Percentiles rank a stretch among this genome's conserved stretches.
Evolutionary conservation across 257 asterid species (phyloP).

Genomic region (Rubia yunnanensis): DNA sequence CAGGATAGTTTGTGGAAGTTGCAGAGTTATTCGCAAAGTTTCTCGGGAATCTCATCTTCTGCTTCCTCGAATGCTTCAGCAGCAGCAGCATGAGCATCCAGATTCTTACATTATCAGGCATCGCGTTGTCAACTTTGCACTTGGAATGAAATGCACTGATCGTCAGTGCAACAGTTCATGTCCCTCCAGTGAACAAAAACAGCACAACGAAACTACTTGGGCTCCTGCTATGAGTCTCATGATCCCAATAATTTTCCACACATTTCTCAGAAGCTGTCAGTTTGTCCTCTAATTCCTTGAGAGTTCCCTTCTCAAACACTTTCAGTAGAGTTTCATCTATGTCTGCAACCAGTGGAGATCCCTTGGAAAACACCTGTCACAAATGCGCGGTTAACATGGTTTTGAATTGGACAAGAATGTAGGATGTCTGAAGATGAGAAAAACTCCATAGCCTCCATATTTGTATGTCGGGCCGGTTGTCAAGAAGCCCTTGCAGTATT

Average conservation of each 20-base stretch:
- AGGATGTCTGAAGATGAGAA: not conserved
- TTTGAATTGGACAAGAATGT: too few species aligned
- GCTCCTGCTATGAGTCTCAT: too few species aligned
- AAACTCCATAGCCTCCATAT: conserved; percentile 32
- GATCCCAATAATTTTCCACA: too few species aligned
- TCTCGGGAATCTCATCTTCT: conserved; percentile 4
- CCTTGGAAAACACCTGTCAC: conserved; percentile 31
- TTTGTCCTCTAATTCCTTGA: conserved; percentile 21
- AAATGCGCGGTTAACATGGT: not conserved
- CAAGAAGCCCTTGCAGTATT: conserved; percentile 31
- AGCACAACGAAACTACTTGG: too few species aligned
- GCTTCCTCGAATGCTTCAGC: conserved; percentile 3
- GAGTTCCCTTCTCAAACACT: conserved; percentile 21
- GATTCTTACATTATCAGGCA: not conserved
- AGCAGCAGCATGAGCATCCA: too few species aligned
- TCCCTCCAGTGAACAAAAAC: conserved; percentile 20
- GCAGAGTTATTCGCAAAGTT: not conserved
- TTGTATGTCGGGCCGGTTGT: conserved; percentile 32
- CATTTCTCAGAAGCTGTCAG: conserved; percentile 22
- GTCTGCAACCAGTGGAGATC: too few species aligned
- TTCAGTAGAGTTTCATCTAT: too few species aligned
- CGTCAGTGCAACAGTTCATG: conserved; percentile 23
- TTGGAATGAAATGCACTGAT: conserved; percentile 13
- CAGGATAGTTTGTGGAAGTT: not conserved
- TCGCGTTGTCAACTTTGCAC: not conserved